These are phyloP conservation scores for Trifolium dubium DNA, from an alignment of 306 rosid genomes.

Conservation along the genomic window DNA sequence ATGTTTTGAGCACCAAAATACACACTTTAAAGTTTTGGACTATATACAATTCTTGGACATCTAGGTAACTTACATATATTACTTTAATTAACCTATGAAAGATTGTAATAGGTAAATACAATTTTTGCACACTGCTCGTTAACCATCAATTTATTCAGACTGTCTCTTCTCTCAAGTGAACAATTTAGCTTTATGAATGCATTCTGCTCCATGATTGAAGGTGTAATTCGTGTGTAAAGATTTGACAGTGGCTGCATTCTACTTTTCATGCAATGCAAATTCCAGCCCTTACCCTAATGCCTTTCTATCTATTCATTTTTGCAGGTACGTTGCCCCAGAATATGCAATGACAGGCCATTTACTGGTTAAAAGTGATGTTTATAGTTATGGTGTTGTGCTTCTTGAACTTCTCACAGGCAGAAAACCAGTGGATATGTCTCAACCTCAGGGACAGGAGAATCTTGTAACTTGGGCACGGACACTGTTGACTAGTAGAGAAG, in stretches of 20 bases:
- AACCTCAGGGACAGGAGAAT: conserved; percentile 88
- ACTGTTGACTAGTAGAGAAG: conserved; percentile 78
- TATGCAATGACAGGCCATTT: conserved; percentile 99
- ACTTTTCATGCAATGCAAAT: conserved; percentile 37
- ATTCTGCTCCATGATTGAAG: conserved; percentile 35
- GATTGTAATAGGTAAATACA: conserved; percentile 23
- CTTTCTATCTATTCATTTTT: conserved; percentile 39
- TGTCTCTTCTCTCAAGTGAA: conserved; percentile 29
- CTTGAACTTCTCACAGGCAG: conserved; percentile 96
- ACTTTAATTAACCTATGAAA: not conserved
- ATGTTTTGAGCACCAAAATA: too few species aligned
- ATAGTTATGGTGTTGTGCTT: conserved; percentile 92
- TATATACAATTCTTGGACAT: conserved; percentile 19
- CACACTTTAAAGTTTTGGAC: not conserved
- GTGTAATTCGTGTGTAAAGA: conserved; percentile 13
- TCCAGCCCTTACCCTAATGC: conserved; percentile 31
- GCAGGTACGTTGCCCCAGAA: conserved; percentile 96
- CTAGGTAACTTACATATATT: not conserved
- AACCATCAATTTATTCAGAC: conserved; percentile 13
- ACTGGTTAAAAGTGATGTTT: conserved; percentile 94
- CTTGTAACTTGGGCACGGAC: conserved; percentile 94
- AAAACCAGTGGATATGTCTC: conserved; percentile 95
- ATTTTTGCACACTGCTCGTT: conserved; percentile 12
- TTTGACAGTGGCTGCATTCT: not conserved
- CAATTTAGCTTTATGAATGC: conserved; percentile 14